Percentiles rank a stretch among this genome's conserved stretches.
Conservation (phyloP, 1,139 yeast genomes). For the Blastobotrys arbuscula region DNA sequence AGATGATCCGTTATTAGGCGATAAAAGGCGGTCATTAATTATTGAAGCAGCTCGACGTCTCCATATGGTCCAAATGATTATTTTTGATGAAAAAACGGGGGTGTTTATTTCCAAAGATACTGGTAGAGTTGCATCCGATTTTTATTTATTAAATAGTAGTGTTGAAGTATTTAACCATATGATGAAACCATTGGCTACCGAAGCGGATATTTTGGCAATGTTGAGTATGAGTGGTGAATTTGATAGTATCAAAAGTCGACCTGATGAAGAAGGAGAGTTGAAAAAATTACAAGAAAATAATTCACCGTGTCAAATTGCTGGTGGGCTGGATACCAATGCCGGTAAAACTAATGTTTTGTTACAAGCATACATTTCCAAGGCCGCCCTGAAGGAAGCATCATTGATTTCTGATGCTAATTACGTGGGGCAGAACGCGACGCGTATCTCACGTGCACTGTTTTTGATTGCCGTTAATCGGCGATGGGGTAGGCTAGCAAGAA, state of each 20-base stretch:
- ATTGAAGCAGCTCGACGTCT: constrained; percentile 74
- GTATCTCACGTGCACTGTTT: constrained; percentile 88
- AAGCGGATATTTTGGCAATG: constrained; percentile 86
- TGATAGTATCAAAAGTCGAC: constrained; percentile 82
- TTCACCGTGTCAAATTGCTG: constrained; percentile 78
- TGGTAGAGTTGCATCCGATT: constrained; percentile 93
- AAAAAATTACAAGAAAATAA: constrained; percentile 51
- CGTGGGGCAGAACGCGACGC: constrained; percentile 91
- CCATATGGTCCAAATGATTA: constrained; percentile 85
- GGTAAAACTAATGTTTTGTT: constrained; percentile 84
- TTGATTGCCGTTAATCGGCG: constrained; percentile 78
- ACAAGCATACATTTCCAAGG: constrained; percentile 82
- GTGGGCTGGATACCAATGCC: constrained; percentile 66
- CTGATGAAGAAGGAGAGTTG: constrained; percentile 78
- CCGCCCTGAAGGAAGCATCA: constrained; percentile 69
- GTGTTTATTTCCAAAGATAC: constrained; percentile 79
- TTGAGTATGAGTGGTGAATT: constrained; percentile 92
- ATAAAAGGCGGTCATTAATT: constrained; percentile 69
- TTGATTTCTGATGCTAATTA: constrained; percentile 81
- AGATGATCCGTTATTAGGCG: constrained; percentile 76
- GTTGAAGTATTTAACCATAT: constrained; percentile 85
- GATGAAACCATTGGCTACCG: constrained; percentile 80
- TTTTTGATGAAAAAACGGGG: constrained; percentile 80
- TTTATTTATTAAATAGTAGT: constrained; percentile 76
- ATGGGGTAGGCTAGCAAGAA: constrained; percentile 79